phyloP scores from a whole-genome alignment of 148 eudicot genomes.

The Heliosperma pusillum region DNA sequence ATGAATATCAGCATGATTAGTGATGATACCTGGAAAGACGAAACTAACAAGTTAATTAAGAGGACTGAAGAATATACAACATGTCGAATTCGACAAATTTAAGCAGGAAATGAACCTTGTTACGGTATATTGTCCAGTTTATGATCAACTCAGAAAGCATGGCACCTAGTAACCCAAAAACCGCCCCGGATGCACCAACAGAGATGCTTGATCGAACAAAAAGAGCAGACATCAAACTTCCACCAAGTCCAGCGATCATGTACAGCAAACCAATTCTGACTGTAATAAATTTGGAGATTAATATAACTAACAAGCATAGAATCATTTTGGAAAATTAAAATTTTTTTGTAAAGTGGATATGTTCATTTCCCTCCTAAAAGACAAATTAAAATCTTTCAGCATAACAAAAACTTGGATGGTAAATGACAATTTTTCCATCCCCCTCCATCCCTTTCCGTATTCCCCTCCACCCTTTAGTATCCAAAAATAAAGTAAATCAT shows the following conservation, averaged over 20 bases:
- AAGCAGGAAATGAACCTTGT: conserved; percentile 47
- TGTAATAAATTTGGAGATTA: conserved; percentile 26
- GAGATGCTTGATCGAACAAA: conserved; percentile 64
- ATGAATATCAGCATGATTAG: conserved; percentile 61
- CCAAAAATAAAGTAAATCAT: background rate
- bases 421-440: background rate
- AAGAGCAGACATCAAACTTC: conserved; percentile 79
- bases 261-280: conserved; percentile 75
- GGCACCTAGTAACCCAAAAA: conserved; percentile 84
- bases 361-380: no score
- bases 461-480: background rate
- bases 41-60: background rate
- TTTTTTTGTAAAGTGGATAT: no score
- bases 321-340: background rate
- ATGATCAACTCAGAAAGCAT: conserved; percentile 91
- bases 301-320: background rate
- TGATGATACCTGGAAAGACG: conserved; percentile 49
- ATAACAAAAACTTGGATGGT: no score
- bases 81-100: background rate
- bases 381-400: no score
- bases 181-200: conserved; percentile 97
- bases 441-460: background rate
- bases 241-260: conserved; percentile 79
- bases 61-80: conserved; percentile 2
- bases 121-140: conserved; percentile 77